Evolutionary conservation across 306 rosid species (phyloP).

Genomic region (Lathyrus aphaca): DNA sequence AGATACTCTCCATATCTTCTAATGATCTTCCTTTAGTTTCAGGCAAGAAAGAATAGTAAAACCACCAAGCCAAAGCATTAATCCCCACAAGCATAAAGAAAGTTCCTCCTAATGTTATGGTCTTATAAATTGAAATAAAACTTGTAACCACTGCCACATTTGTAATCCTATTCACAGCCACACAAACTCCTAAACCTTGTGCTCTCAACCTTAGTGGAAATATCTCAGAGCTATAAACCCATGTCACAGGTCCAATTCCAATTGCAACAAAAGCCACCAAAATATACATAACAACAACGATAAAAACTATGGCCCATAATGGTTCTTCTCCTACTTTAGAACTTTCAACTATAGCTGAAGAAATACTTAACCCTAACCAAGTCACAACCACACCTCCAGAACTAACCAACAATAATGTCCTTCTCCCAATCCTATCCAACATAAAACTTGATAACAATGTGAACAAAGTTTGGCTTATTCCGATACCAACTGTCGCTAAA

Average conservation of each 20-base stretch:
- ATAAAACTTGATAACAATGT: slow-evolving; percentile 50
- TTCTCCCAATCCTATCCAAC: slow-evolving; percentile 48
- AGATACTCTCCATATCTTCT: slow-evolving; percentile 70
- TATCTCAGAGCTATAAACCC: slow-evolving; percentile 81
- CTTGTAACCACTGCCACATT: slow-evolving; percentile 52
- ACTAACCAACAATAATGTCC: slow-evolving; percentile 54
- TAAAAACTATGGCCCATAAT: slow-evolving; percentile 50
- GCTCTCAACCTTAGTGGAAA: slow-evolving; percentile 73
- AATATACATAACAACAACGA: slow-evolving; percentile 44
- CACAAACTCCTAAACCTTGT: slow-evolving; percentile 62
- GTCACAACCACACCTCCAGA: slow-evolving; percentile 50
- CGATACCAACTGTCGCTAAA: slow-evolving; percentile 68
- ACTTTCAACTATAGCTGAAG: slow-evolving; percentile 55
- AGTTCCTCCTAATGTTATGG: slow-evolving; percentile 68
- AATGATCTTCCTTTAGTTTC: slow-evolving; percentile 80
- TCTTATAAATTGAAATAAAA: slow-evolving; percentile 61
- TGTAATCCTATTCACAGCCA: slow-evolving; percentile 59
- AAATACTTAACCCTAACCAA: slow-evolving; percentile 43
- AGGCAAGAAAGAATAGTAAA: slow-evolving; percentile 64
- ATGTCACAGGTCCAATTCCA: slow-evolving; percentile 74
- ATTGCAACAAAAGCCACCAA: slow-evolving; percentile 57
- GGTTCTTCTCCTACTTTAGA: slow-evolving; percentile 35
- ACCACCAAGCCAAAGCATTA: slow-evolving; percentile 50
- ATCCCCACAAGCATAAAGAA: slow-evolving; percentile 63
- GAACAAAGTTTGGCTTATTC: slow-evolving; percentile 52